A percentile compares a stretch with the other conserved stretches of the same genome.
Evolutionary conservation across 208 protist genomes (phyloP).

Genomic region (Trypanosoma scelopori): DNA sequence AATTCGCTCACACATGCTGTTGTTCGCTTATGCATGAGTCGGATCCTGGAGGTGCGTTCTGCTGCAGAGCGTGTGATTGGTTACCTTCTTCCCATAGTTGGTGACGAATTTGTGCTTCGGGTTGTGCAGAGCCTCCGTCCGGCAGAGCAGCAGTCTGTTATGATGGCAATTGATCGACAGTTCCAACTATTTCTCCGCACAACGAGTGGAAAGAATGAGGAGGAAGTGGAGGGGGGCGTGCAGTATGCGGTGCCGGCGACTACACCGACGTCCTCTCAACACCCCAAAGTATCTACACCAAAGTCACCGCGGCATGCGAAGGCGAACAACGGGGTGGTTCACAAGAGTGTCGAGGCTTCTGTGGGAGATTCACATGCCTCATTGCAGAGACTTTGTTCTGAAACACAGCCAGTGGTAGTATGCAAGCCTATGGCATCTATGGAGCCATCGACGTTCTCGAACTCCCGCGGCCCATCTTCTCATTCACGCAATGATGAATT

Average conservation of each 20-base stretch:
- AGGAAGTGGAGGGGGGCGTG: conserved; percentile 6
- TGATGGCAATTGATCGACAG: conserved; percentile 71
- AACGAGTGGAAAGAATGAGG: conserved; percentile 23
- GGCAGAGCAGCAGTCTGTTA: conserved; percentile 78
- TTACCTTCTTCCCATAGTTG: conserved; percentile 58
- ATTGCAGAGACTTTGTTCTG: too few species aligned
- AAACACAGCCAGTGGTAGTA: too few species aligned
- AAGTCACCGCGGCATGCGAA: background rate
- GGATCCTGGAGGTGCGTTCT: conserved; percentile 74
- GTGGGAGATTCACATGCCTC: too few species aligned
- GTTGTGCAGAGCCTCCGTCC: conserved; percentile 63
- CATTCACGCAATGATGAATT: conserved; percentile 33
- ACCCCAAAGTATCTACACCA: background rate
- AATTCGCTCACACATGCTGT: conserved; percentile 60
- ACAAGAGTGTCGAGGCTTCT: too few species aligned
- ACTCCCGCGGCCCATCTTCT: background rate
- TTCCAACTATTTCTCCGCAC: conserved; percentile 36
- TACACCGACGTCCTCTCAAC: background rate
- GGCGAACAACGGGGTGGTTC: background rate
- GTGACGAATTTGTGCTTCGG: conserved; percentile 59
- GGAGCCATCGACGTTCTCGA: background rate
- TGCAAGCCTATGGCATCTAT: background rate
- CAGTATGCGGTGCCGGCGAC: background rate
- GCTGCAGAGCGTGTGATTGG: conserved; percentile 76
- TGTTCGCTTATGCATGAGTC: conserved; percentile 74